Evolutionary conservation across 2,329 filamentous ascomycete genomes (phyloP), one percentile per base, ranked within the genome.

Genomic region (Cercospora sp.): DNA sequence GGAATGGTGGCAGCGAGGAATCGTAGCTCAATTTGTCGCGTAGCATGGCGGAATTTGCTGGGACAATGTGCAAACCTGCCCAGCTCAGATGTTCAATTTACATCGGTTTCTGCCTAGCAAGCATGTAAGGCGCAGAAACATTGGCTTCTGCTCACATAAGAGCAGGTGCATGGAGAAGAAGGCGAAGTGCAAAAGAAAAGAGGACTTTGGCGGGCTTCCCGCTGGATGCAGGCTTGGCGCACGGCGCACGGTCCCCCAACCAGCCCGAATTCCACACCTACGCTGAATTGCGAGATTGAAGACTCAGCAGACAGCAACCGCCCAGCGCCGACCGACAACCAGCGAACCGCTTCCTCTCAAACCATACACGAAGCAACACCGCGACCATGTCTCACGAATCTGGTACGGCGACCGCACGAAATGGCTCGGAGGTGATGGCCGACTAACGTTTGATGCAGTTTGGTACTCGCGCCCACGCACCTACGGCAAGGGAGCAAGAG

Each of bases 391-490:
- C 90, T 85, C 90, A 92, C 93, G 94, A 98, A 88, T 93, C 91
- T 82, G 67, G 66, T 68, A 68, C 40, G 58, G 55, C 58, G 63
- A 58, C 21, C 28, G 28, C 55, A 62, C 45, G 45, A 68, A 24
- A 7, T 12, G 4, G 30, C 32, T 34, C 21, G 40, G 40, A 26
- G 26, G 28, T 16, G 45, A 34, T n/a, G 49, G 21, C 18, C 21
- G 32, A 65, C 67, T 69, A 65, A 69, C 61, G n/a, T 16, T 32
- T 63, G 51, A 16, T 61, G 63, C 67, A 65, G 93, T 98, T 86
- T 99, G 94, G 94, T 97, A 96, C 90, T 97, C 93, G 81, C 94
- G 95, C 84, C 95, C 95, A 82, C 91, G 94, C 85, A 93, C 85
- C 84, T 97, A 96, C 89, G 94, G 94, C 88, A 97, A 97, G 90